Conservation (phyloP, 2,329 filamentous ascomycete genomes). For the Clonostachys rosea region DNA sequence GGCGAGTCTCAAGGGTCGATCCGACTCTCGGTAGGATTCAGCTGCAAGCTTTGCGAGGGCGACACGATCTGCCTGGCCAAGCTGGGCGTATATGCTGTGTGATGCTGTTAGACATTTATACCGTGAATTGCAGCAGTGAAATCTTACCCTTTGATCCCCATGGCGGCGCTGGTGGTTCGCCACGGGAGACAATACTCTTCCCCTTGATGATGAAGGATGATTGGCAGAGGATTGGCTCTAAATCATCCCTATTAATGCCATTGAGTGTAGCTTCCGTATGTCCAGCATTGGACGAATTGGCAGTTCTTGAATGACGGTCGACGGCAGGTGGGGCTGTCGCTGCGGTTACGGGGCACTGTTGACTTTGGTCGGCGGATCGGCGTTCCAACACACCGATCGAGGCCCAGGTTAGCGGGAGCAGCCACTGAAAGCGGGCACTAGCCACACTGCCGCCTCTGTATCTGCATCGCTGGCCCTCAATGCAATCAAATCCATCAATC, state of each 20-base stretch:
- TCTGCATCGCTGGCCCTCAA: too few species aligned
- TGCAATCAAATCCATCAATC: too few species aligned
- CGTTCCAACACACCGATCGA: too few species aligned
- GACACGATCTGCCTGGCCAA: constrained; percentile 74
- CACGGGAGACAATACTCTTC: background rate
- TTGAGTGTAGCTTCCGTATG: too few species aligned
- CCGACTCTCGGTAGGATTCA: constrained; percentile 66
- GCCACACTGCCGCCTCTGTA: too few species aligned
- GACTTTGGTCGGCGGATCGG: background rate
- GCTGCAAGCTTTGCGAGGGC: constrained; percentile 80
- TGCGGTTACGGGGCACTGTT: constrained; percentile 1
- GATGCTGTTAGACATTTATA: constrained; percentile 40
- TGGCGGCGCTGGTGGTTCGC: constrained; percentile 16
- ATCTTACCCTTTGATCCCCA: constrained; percentile 63
- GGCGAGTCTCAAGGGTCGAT: constrained; percentile 76
- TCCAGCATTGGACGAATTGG: too few species aligned
- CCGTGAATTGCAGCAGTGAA: background rate
- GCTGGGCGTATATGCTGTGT: constrained; percentile 67
- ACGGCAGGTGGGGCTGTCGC: background rate
- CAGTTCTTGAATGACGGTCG: too few species aligned
- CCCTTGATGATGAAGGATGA: constrained; percentile 6
- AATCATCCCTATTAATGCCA: too few species aligned
- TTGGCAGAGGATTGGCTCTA: background rate
- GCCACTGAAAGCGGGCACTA: too few species aligned
- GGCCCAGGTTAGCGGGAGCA: background rate